A percentile compares a stretch with the other conserved stretches of the same genome.
phyloP scores from a whole-genome alignment of 768 basidiomycete species.

The Leccinellum albellum region DNA sequence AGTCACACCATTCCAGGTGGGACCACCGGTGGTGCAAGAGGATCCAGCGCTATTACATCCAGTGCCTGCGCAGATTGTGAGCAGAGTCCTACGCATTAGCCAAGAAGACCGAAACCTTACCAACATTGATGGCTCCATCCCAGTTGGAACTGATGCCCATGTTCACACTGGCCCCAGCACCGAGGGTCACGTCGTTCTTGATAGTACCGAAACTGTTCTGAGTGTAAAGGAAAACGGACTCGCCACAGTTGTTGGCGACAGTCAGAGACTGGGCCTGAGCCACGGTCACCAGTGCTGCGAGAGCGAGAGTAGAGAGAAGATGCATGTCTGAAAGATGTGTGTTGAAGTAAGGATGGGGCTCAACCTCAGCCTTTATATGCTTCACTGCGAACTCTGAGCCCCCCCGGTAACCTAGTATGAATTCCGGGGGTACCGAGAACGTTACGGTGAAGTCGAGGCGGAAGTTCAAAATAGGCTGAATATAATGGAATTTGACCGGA shows the following conservation, averaged over 20 bases:
- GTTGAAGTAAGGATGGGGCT: not conserved
- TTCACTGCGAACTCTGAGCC: not conserved
- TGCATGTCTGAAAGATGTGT: not conserved
- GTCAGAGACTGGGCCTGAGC: constrained; percentile 29
- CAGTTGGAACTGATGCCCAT: constrained; percentile 30
- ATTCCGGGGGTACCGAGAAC: not conserved
- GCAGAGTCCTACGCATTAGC: not conserved
- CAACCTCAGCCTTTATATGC: constrained; percentile 13
- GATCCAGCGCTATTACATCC: constrained; percentile 21
- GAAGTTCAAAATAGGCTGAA: not conserved
- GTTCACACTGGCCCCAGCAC: constrained; percentile 22
- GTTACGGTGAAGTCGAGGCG: not conserved
- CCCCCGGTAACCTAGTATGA: not conserved
- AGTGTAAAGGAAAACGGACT: constrained; percentile 29
- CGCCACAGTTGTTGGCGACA: constrained; percentile 24
- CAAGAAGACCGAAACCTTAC: constrained; percentile 7
- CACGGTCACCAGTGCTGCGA: not conserved
- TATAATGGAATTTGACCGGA: not conserved
- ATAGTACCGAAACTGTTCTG: constrained; percentile 28
- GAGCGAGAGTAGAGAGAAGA: not conserved
- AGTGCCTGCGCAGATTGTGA: constrained; percentile 22
- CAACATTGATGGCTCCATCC: constrained; percentile 31
- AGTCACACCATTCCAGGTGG: constrained; percentile 28
- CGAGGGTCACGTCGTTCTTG: constrained; percentile 24
- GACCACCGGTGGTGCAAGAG: constrained; percentile 28